A percentile compares a stretch with the other conserved stretches of the same genome.
Evolutionary conservation across 139 green algal species (phyloP).

Genomic region (Ulvella scutata): DNA sequence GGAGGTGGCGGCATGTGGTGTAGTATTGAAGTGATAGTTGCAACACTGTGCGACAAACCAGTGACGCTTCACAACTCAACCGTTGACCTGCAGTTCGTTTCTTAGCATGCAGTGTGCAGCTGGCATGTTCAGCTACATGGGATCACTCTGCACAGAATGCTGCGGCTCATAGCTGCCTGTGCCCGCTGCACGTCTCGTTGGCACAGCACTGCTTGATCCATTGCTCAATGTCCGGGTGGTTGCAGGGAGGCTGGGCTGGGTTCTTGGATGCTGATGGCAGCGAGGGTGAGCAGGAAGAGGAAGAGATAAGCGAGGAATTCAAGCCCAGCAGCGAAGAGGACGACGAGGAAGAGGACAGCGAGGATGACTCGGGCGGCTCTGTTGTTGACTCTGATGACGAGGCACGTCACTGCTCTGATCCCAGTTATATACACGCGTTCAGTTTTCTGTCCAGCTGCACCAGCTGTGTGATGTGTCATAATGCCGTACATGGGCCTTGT

Average conservation of each 20-base stretch:
- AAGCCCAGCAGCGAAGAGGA: slow-evolving; percentile 28
- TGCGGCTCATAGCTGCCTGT: background rate
- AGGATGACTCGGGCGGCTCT: slow-evolving; percentile 7
- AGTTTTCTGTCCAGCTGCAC: too few relatives aligned
- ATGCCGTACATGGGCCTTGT: too few relatives aligned
- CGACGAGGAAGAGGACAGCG: slow-evolving; percentile 34
- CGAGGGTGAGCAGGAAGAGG: slow-evolving; percentile 59
- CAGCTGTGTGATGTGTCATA: too few relatives aligned
- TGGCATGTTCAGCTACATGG: too few relatives aligned
- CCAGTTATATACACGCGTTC: too few relatives aligned
- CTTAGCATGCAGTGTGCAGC: too few relatives aligned
- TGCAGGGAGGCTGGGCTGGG: background rate
- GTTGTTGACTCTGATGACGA: slow-evolving; percentile 6
- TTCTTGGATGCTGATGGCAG: slow-evolving; percentile 15
- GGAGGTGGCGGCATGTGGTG: background rate
- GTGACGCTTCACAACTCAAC: too few relatives aligned
- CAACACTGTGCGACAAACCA: too few relatives aligned
- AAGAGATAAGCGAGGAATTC: slow-evolving; percentile 53
- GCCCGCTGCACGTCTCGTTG: background rate
- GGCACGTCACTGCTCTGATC: too few relatives aligned
- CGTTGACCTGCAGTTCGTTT: too few relatives aligned
- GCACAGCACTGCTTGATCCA: background rate
- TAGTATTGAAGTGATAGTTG: too few relatives aligned
- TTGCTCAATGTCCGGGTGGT: background rate
- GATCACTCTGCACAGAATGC: background rate